phyloP scores from a whole-genome alignment of 108 stramenopile genomes.

The Pinguiococcus pyrenoidosus region DNA sequence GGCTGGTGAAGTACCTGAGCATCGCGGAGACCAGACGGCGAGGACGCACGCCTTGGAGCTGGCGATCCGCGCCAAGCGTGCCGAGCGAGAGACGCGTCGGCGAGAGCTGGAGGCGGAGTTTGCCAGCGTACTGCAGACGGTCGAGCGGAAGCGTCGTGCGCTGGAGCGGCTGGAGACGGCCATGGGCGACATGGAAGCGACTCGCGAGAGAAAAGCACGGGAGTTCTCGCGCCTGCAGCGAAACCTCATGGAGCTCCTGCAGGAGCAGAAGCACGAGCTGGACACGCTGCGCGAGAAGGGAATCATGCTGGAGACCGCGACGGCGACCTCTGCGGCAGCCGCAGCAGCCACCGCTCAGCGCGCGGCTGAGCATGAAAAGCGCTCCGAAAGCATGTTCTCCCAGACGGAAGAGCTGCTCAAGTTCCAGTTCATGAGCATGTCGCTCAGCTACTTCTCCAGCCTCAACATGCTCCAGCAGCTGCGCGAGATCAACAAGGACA shows the following conservation, averaged over 20 bases:
- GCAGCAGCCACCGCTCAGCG: constrained; percentile 42
- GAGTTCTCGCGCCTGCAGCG: constrained; percentile 36
- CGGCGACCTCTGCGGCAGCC: constrained; percentile 44
- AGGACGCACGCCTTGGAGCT: constrained; percentile 41
- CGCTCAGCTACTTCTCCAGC: constrained; percentile 39
- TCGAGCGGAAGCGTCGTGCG: constrained; percentile 24
- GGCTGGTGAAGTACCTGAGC: too few species aligned
- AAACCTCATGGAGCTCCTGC: constrained; percentile 41
- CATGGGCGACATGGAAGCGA: constrained; percentile 43
- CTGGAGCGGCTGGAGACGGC: constrained; percentile 28
- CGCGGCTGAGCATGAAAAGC: constrained; percentile 36
- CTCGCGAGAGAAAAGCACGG: constrained; percentile 31
- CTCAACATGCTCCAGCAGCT: constrained; percentile 45
- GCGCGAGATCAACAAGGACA: constrained; percentile 48
- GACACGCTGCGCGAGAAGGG: constrained; percentile 32
- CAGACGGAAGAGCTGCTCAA: constrained; percentile 51
- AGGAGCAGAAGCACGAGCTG: constrained; percentile 41
- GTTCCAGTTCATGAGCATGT: constrained; percentile 51
- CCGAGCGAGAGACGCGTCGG: constrained; percentile 38
- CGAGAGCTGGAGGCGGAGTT: constrained; percentile 40
- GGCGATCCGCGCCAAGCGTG: constrained; percentile 41
- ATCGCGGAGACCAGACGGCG: constrained; percentile 5
- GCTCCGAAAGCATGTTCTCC: constrained; percentile 29
- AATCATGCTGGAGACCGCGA: constrained; percentile 43
- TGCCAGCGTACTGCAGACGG: constrained; percentile 30